These are phyloP conservation scores for Podaxis sp. DNA, from an alignment of 768 basidiomycete genomes.

Conservation along the genomic window DNA sequence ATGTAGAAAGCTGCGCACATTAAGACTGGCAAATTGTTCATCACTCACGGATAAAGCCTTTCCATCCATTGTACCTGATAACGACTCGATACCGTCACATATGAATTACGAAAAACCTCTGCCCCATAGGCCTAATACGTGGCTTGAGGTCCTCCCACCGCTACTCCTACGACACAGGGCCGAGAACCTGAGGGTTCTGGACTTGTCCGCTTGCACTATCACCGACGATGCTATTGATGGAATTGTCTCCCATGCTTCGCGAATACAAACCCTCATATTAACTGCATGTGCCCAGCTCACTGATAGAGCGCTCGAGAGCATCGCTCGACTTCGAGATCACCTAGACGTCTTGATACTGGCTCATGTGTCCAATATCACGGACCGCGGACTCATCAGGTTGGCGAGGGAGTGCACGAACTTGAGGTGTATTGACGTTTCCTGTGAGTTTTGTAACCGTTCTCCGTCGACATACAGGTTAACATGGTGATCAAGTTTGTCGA, in stretches of 20 bases:
- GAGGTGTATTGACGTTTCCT: conserved; percentile 82
- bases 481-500: conserved; percentile 59
- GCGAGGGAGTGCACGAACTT: conserved; percentile 71
- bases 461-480: conserved; percentile 4
- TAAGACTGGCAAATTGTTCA: conserved; percentile 77
- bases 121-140: conserved; percentile 54
- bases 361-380: conserved; percentile 80
- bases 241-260: conserved; percentile 71
- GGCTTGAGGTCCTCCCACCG: conserved; percentile 62
- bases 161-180: conserved; percentile 62
- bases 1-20: conserved; percentile 62
- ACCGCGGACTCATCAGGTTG: conserved; percentile 64
- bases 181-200: conserved; percentile 75
- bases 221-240: conserved; percentile 78
- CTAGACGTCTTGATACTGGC: conserved; percentile 80
- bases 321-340: conserved; percentile 70
- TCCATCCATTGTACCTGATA: conserved; percentile 37
- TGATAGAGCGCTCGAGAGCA: conserved; percentile 63
- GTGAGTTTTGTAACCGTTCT: conserved; percentile 43
- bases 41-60: conserved; percentile 79
- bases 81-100: conserved; percentile 15
- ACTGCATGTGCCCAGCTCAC: conserved; percentile 78
- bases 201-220: conserved; percentile 73
- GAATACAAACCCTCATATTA: conserved; percentile 71
- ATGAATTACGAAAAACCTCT: conserved; percentile 44